Evolutionary conservation across 305 asterid genomes (phyloP), one percentile per base, ranked within the genome.

Genomic region (Solanum hybrid): DNA sequence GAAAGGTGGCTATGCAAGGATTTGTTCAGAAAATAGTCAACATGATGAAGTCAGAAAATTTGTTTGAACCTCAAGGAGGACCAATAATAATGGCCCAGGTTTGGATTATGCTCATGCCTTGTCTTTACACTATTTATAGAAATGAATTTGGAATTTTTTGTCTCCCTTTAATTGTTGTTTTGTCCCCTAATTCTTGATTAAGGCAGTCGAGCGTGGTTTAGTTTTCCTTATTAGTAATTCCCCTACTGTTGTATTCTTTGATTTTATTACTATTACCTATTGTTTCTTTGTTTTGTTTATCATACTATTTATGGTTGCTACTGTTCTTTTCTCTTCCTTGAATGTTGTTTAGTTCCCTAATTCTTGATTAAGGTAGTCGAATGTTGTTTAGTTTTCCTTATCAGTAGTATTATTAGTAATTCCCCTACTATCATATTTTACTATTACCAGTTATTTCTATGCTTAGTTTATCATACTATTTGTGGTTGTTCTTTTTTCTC

Each of bases 61-160:
- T 97, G 91, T 97, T 95, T 90, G 98, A 96, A 93, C 94, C 99
- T 37, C 99, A 97, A 71, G 99, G 99, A 92, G 99, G 99, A 79
- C 98, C 99, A 24, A 96, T 97, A 15, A 96, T 97, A 35, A 92
- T 97, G 93, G 94, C 99, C 26, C 99, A 97, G 99, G 99, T 95
- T 27, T 12, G 88, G 42, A 69, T 31, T 24, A 71, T 51, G 80
- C 24, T 66, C 80, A 71, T 72, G 27, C 69, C n/a, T 7, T 27
- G 81, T 87, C 80, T 31, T 87, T 60, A 4, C 86, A 29, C 73
- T 75, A 7, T 42, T 75, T 88, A 45, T 88, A 72, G 86, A 72
- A 45, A 26, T 78, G 78, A 85, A 40, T 42, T 91, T 32, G 13
- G 19, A 27, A 64, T 45, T 79, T 72, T 72, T 72, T 72, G 3